Base-by-base conservation (phyloP, 805 yeast species). In the Candida takata region DNA sequence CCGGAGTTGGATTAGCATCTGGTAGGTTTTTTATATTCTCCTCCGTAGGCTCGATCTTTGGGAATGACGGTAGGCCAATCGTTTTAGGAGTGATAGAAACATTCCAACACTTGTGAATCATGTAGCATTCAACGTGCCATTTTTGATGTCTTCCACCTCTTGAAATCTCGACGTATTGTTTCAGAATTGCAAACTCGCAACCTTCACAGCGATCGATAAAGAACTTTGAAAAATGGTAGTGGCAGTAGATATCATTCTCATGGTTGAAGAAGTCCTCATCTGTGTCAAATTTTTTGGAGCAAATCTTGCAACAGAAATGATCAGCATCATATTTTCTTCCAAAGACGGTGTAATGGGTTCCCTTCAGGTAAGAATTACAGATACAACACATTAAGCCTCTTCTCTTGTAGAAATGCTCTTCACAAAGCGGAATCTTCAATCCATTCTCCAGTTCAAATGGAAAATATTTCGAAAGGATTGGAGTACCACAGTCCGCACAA, bases 91-190 rank as follows among this genome's bases (percentile, higher is more conserved):
- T 71, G 16, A 92, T 66, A 38, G 79, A 72, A 15, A 88, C 95
- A 54, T 86, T 87, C 98, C 98, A 92, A 52, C 86, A 88, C 58
- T 88, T 88, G 64, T 84, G 88, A 32, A 92, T 94, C 87, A 94
- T 94, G 55, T 87, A 92, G 65, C 99, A 92, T 57, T 94, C 97
- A 2, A 97, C 97, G 60, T 92, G 99, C 99, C 99, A 92, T 55
- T 86, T 95, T 57, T 88, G 95, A 40, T 84, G 81, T 47, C 80
- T 72, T 16, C 96, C 96, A 34, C 96, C 95, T 47, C 92, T 71
- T 42, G 77, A 84, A 30, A 90, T 77, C 58, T 90, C 96, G 25
- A 90, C 95, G 58, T 87, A 92, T 55, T 92, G 97, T 54, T 87
- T 87, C 25, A 94, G 73, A 35, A 94, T 92, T 2, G 97, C 84